Evolutionary conservation across 2,329 filamentous ascomycete genomes (phyloP).

Genomic region (Colletotrichum navitas): DNA sequence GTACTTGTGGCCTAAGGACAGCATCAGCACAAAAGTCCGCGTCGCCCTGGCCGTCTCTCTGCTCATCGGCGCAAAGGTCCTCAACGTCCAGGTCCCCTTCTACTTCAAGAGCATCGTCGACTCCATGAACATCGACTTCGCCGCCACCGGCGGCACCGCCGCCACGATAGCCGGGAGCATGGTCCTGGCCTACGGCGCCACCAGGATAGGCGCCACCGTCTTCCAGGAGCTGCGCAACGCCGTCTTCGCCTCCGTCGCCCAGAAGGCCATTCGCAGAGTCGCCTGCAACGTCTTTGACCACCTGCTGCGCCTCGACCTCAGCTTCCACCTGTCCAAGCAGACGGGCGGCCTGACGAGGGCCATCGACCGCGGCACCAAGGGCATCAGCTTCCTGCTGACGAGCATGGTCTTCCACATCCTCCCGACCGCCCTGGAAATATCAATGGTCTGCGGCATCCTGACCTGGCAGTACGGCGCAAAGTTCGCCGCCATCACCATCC

Average conservation of each 20-base stretch:
- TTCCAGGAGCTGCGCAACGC: slow-evolving; percentile 97
- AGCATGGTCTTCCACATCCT: slow-evolving; percentile 99
- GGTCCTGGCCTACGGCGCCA: slow-evolving; percentile 92
- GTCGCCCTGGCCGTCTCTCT: slow-evolving; percentile 87
- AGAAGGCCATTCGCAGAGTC: slow-evolving; percentile 93
- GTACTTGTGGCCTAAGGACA: slow-evolving; percentile 96
- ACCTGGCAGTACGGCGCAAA: slow-evolving; percentile 95
- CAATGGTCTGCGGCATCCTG: slow-evolving; percentile 94
- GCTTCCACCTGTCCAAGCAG: slow-evolving; percentile 94
- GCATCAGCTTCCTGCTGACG: slow-evolving; percentile 95
- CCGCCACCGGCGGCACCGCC: slow-evolving; percentile 87
- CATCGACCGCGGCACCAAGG: slow-evolving; percentile 97
- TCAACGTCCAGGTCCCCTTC: slow-evolving; percentile 98
- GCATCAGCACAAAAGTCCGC: slow-evolving; percentile 83
- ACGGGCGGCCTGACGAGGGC: slow-evolving; percentile 94
- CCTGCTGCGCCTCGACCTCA: slow-evolving; percentile 86
- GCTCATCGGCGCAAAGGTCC: slow-evolving; percentile 89
- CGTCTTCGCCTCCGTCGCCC: slow-evolving; percentile 95
- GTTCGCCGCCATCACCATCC: slow-evolving; percentile 90
- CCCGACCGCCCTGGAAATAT: slow-evolving; percentile 92
- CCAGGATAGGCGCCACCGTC: slow-evolving; percentile 87
- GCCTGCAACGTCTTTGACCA: slow-evolving; percentile 95
- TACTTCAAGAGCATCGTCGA: slow-evolving; percentile 99
- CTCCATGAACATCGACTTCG: slow-evolving; percentile 95
- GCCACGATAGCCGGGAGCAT: slow-evolving; percentile 90